A percentile compares a stretch with the other conserved stretches of the same genome.
phyloP scores from a whole-genome alignment of 768 basidiomycete species.

The Omphalotus guepiniiformis region DNA sequence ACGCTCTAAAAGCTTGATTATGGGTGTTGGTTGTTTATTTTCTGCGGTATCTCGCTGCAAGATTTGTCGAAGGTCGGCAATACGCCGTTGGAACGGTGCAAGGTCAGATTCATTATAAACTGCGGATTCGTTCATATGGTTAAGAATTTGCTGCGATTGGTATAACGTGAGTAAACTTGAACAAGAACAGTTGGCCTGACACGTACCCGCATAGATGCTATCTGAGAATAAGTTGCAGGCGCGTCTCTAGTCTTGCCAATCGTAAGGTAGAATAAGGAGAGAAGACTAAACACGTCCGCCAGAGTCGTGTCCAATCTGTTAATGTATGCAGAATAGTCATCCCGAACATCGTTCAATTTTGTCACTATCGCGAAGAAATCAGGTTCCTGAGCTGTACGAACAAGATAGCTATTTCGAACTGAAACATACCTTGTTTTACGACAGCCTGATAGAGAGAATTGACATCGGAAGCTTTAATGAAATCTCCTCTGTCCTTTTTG shows the following conservation, averaged over 20 bases:
- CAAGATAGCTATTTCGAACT: neutral
- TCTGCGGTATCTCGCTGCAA: constrained; percentile 78
- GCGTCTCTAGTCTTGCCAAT: constrained; percentile 95
- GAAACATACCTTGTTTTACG: constrained; percentile 79
- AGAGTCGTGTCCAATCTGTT: constrained; percentile 95
- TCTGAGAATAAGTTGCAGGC: constrained; percentile 93
- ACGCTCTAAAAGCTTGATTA: constrained; percentile 85
- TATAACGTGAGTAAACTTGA: neutral
- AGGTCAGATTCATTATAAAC: constrained; percentile 93
- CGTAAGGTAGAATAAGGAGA: constrained; percentile 96
- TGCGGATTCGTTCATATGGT: constrained; percentile 93
- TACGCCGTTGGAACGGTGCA: constrained; percentile 77
- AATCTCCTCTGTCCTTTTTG: constrained; percentile 90
- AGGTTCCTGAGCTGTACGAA: neutral
- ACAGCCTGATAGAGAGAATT: constrained; percentile 89
- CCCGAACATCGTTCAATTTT: constrained; percentile 86
- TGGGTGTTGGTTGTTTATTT: constrained; percentile 78
- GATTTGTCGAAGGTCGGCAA: constrained; percentile 80
- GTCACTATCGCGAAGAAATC: constrained; percentile 53
- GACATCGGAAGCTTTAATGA: constrained; percentile 91
- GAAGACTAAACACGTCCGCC: constrained; percentile 91
- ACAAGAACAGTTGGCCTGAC: constrained; percentile 3
- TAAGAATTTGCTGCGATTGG: constrained; percentile 76
- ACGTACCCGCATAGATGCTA: constrained; percentile 94
- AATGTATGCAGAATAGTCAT: constrained; percentile 66